Base-by-base conservation (phyloP, 1,139 yeast genomes). In the Saccharomycopsis hybrid region DNA sequence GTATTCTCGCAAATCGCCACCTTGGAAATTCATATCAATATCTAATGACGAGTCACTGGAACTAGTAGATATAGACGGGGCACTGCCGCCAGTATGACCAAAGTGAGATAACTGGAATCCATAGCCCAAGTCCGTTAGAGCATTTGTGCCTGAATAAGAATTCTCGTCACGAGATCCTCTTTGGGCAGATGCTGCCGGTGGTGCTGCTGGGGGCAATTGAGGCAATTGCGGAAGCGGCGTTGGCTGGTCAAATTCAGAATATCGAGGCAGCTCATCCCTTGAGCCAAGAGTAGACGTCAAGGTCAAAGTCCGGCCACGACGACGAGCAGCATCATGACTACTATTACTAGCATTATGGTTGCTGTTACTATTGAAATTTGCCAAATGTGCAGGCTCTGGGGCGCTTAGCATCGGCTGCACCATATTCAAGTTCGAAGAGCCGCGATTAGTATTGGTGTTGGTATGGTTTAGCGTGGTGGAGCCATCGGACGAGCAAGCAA, bases 391-490 rank as follows among this genome's bases (percentile, higher is more conserved):
- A n/a, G n/a, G n/a, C n/a, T n/a, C n/a, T n/a, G n/a, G n/a, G n/a
- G n/a, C n/a, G n/a, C n/a, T n/a, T n/a, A n/a, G n/a, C n/a, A n/a
- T n/a, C n/a, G n/a, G n/a, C n/a, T n/a, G n/a, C n/a, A n/a, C n/a
- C n/a, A n/a, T n/a, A n/a, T n/a, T n/a, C n/a, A n/a, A n/a, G n/a
- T n/a, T n/a, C n/a, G 39, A 8, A 5, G 39, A 5, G 7, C 39
- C 39, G 7, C 18, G 18, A 5, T 24, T 13, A 36, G 18, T 13
- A 36, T 9, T 24, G 7, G 35, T 11, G 11, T 7, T 7, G 35
- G 7, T 31, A 11, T 11, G 24, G 8, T 63, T 39, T 28, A 37
- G 18, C 7, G 42, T 37, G 25, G 48, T 44, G 35, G 42, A 11
- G 5, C 47, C 48, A 25, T 35, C 40, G 18, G 47, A 35, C n/a